Base-by-base conservation (phyloP, 768 basidiomycete species). In the Leccinum uliginosum region DNA sequence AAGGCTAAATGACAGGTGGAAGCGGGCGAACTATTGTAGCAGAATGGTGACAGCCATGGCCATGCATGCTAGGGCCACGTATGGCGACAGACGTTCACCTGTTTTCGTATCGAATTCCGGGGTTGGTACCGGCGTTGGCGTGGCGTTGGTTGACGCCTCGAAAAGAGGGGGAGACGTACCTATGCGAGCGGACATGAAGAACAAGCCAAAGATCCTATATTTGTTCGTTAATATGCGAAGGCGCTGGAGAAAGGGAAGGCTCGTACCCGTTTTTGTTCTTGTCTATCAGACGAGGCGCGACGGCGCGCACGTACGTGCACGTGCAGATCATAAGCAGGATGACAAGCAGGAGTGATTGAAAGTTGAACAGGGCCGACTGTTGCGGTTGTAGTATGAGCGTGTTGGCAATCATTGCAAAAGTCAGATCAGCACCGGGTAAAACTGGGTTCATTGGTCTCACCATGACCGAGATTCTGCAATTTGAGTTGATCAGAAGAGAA, bases 1-100 rank as follows among this genome's bases (percentile, higher is more conserved):
- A 43, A 43, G 2, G 40, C 19, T 21, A 43, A 21, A 43, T 43
- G 40, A 21, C 10, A 43, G 19, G 19, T 19, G 19, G 19, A 21
- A 29, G 46, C 38, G 53, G 54, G 19, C 26, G 48, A 46, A 54
- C 59, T 72, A 81, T 65, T 75, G 77, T 29, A 72, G 66, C 51
- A 87, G 66, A 55, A 93, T 82, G 35, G 85, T 85, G 47, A 87
- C 76, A 1, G 93, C 97, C 97, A 99, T 98, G 24, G 84, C 83
- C 23, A 98, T 73, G 70, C 96, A 98, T 15, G 96, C 93, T 14
- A 99, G 71, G 6, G 90, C 87, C 15, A 99, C 97, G 65, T 98
- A 98, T 38, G 96, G 97, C 27, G 96, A 98, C 46, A 99, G 75
- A 19, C 97, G 83, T 72, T 98, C 97, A 51, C 96, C 94, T 97